phyloP scores from a whole-genome alignment of 148 eudicot genomes.

The Chenopodium formosanum region DNA sequence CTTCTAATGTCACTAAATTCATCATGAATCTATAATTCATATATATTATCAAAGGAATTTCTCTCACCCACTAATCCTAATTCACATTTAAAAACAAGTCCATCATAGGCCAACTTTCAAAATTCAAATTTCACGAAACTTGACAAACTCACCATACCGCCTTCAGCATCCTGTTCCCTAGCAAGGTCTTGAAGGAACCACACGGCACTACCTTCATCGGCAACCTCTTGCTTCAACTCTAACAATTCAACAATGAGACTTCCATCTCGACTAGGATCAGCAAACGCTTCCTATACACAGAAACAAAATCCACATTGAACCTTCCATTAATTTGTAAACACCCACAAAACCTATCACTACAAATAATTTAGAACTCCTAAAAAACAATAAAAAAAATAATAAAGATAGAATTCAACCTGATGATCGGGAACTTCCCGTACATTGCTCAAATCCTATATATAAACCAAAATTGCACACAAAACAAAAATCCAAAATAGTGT shows the following conservation, averaged over 20 bases:
- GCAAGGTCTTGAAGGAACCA: slow-evolving; percentile 98
- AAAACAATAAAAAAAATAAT: not conserved
- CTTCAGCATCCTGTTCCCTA: slow-evolving; percentile 82
- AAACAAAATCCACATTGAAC: not conserved
- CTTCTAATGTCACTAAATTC: not conserved
- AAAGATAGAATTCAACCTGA: slow-evolving; percentile 46
- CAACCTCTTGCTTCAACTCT: slow-evolving; percentile 72
- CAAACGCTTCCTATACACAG: slow-evolving; percentile 61
- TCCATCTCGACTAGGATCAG: slow-evolving; percentile 71
- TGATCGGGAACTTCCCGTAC: slow-evolving; percentile 83
- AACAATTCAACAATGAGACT: slow-evolving; percentile 75
- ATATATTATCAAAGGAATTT: not conserved
- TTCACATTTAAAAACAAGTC: not conserved
- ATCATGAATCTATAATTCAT: not conserved
- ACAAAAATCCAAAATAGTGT: not conserved
- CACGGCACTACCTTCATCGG: slow-evolving; percentile 73
- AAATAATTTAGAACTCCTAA: slow-evolving; percentile 2
- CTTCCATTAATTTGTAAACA: not conserved
- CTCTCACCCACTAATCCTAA: not conserved
- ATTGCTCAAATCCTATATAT: slow-evolving; percentile 67
- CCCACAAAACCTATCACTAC: not conserved
- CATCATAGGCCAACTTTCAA: not conserved
- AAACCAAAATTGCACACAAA: not conserved
- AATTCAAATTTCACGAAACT: slow-evolving; percentile 1
- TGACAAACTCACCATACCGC: slow-evolving; percentile 46